Evolutionary conservation across 441 rosid species (phyloP).

Genomic region (Croton setiger): DNA sequence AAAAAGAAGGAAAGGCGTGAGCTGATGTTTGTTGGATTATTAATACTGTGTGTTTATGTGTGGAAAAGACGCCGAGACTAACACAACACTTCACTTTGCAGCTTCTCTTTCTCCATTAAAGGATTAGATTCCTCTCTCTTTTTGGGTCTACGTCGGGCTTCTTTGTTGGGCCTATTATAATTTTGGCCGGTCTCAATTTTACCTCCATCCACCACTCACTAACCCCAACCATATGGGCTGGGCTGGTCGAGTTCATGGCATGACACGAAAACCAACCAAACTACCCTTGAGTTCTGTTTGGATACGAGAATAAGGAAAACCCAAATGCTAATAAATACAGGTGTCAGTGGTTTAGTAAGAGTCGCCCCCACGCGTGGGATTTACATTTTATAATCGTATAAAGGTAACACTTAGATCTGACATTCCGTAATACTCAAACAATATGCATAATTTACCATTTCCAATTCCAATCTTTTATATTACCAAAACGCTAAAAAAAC

Average conservation of each 20-base stretch:
- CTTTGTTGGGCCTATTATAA: background rate
- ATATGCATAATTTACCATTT: conserved; percentile 15
- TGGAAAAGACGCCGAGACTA: conserved; percentile 36
- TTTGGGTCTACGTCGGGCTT: background rate
- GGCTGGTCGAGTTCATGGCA: too few species aligned
- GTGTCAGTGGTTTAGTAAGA: conserved; percentile 9
- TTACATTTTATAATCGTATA: background rate
- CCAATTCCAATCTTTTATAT: conserved; percentile 6
- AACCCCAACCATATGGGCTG: too few species aligned
- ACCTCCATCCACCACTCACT: too few species aligned
- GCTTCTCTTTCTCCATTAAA: background rate
- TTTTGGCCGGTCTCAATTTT: too few species aligned
- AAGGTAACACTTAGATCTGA: conserved; percentile 32
- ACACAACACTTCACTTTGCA: background rate
- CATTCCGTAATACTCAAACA: conserved; percentile 65
- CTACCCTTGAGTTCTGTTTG: conserved; percentile 17
- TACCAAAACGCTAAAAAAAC: conserved; percentile 16
- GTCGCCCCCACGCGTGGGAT: conserved; percentile 8
- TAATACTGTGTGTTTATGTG: conserved; percentile 11
- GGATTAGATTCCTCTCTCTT: background rate
- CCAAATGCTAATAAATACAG: background rate
- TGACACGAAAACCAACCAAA: background rate
- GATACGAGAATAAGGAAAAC: background rate
- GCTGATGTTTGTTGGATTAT: background rate
- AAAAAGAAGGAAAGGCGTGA: background rate